These are phyloP conservation scores for Amesomyces nigricolor DNA, from an alignment of 2,329 filamentous ascomycete species.

Conservation along the genomic window DNA sequence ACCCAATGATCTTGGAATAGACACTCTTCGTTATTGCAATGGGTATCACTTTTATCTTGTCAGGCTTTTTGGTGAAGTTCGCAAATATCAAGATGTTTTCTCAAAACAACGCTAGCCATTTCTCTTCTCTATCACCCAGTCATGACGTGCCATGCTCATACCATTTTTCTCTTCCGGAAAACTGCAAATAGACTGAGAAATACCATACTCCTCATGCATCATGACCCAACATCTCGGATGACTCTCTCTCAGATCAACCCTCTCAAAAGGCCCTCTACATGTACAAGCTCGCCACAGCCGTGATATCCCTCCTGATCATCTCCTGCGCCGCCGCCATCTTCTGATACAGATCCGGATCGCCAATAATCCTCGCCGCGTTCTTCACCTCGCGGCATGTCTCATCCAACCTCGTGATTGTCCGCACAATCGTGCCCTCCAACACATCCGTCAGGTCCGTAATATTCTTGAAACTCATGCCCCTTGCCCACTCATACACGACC, in stretches of 20 bases:
- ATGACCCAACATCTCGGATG: background rate
- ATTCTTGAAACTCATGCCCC: conserved; percentile 96
- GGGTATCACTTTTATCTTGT: background rate
- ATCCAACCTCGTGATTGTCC: conserved; percentile 87
- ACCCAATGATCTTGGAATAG: background rate
- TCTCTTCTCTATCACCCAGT: background rate
- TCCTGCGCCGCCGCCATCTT: conserved; percentile 99
- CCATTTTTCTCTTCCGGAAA: background rate
- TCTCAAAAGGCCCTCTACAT: conserved; percentile 49
- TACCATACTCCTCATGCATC: background rate
- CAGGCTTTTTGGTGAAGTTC: no score
- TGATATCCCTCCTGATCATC: conserved; percentile 94
- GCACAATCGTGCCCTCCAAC: conserved; percentile 92
- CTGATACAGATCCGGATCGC: conserved; percentile 83
- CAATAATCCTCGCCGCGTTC: conserved; percentile 91
- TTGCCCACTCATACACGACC: conserved; percentile 97
- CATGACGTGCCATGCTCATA: background rate
- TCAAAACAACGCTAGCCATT: no score
- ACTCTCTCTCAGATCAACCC: background rate
- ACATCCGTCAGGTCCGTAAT: conserved; percentile 96
- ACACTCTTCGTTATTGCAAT: background rate
- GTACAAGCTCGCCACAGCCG: conserved; percentile 80
- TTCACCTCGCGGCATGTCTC: conserved; percentile 97
- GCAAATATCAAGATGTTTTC: no score
- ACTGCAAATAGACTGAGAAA: background rate